A percentile compares a stretch with the other conserved stretches of the same genome.
Conservation (phyloP, 2,329 filamentous ascomycete species). For the Ciborinia camelliae region DNA sequence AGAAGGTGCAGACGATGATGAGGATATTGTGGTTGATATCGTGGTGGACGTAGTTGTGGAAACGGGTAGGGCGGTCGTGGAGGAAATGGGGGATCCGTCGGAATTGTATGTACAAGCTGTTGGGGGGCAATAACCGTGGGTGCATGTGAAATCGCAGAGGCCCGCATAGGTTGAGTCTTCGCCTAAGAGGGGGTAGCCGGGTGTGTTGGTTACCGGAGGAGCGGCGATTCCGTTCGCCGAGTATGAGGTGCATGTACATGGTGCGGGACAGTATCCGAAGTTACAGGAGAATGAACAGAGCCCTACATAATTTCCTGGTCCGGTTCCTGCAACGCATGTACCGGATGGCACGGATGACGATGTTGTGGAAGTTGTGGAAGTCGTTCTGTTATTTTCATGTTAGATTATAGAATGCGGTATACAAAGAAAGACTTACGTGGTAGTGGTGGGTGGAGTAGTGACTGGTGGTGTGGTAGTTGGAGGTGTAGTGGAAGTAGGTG, state of each 20-base stretch:
- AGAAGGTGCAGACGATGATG: conserved; percentile 19
- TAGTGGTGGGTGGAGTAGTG: conserved; percentile 8
- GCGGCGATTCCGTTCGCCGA: background rate
- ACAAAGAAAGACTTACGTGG: background rate
- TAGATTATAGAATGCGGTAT: background rate
- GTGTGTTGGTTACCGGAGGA: conserved; percentile 1
- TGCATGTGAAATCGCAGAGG: conserved; percentile 37
- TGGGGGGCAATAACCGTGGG: conserved; percentile 29
- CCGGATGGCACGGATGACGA: conserved; percentile 12
- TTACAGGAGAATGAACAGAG: conserved; percentile 38
- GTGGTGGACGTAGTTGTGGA: background rate
- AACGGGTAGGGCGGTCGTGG: background rate
- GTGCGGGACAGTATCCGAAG: conserved; percentile 29
- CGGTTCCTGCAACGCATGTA: conserved; percentile 26
- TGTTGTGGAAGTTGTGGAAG: conserved; percentile 12
- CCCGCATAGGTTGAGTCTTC: conserved; percentile 2
- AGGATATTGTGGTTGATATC: conserved; percentile 8
- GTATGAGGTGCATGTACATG: conserved; percentile 19
- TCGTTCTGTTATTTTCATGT: background rate
- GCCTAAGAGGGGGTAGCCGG: conserved; percentile 9
- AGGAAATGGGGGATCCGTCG: background rate
- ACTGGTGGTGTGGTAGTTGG: background rate
- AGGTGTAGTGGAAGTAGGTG: conserved; percentile 17
- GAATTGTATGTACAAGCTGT: conserved; percentile 10
- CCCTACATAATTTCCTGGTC: conserved; percentile 39